phyloP scores from a whole-genome alignment of 225 moss, liverwort and hornwort species.

The Asterella californica region DNA sequence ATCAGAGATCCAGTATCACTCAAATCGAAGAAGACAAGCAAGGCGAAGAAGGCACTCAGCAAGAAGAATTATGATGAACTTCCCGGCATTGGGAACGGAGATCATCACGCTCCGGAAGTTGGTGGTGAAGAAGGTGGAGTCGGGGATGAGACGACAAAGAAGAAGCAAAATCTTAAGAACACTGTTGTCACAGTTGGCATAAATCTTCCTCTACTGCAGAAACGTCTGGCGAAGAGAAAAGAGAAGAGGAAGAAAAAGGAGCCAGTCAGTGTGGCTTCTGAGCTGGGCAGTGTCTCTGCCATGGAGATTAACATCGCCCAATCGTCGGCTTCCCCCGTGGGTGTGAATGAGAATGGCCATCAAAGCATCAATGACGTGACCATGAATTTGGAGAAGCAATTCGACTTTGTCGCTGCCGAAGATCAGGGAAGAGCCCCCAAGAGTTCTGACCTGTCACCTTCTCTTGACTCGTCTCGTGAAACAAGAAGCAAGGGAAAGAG shows the following conservation, averaged over 20 bases:
- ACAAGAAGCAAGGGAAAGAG: conserved; percentile 53
- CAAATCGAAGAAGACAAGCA: conserved; percentile 33
- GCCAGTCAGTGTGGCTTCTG: background rate
- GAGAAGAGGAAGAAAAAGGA: conserved; percentile 31
- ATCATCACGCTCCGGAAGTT: conserved; percentile 13
- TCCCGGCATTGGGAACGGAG: conserved; percentile 18
- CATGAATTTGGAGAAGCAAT: conserved; percentile 70
- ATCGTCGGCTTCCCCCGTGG: background rate
- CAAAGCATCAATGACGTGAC: conserved; percentile 52
- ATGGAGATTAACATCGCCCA: background rate
- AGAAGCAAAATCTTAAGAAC: conserved; percentile 13
- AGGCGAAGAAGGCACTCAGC: conserved; percentile 31
- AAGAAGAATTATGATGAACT: conserved; percentile 20
- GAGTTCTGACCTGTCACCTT: background rate
- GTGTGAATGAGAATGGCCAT: conserved; percentile 39
- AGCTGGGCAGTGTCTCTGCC: conserved; percentile 1
- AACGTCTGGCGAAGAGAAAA: conserved; percentile 24
- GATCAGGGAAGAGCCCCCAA: background rate
- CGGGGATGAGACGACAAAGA: conserved; percentile 13
- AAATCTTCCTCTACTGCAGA: conserved; percentile 24
- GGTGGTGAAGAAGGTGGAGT: conserved; percentile 18
- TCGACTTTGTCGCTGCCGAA: conserved; percentile 65
- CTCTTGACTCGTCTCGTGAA: conserved; percentile 21
- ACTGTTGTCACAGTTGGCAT: conserved; percentile 7
- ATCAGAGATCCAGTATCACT: conserved; percentile 9